These are phyloP conservation scores for Tulasnella sp. DNA, from an alignment of 768 basidiomycete species.

Conservation along the genomic window DNA sequence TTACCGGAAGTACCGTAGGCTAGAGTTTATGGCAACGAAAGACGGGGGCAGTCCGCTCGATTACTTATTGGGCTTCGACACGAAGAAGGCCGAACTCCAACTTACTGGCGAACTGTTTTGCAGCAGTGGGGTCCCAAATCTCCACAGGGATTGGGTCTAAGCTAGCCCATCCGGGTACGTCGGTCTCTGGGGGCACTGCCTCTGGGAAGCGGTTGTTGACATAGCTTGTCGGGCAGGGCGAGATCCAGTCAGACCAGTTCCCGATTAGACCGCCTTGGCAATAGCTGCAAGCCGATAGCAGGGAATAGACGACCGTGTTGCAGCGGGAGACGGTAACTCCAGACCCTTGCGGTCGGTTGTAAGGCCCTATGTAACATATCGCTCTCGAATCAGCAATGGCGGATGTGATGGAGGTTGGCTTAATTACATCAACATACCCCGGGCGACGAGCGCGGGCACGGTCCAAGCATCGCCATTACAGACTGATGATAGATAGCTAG, in stretches of 20 bases:
- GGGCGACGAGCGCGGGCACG: not conserved
- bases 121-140: slow-evolving; percentile 28
- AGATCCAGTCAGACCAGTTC: slow-evolving; percentile 31
- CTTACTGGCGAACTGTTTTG: slow-evolving; percentile 27
- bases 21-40: not conserved
- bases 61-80: not conserved
- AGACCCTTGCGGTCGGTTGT: slow-evolving; percentile 7
- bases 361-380: not conserved
- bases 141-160: slow-evolving; percentile 13
- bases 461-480: slow-evolving; percentile 11
- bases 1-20: not conserved
- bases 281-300: slow-evolving; percentile 21
- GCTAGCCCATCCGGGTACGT: slow-evolving; percentile 29
- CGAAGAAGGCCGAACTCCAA: not conserved
- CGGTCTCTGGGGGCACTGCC: slow-evolving; percentile 16
- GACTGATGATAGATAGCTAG: slow-evolving; percentile 1
- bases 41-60: not conserved
- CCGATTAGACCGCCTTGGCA: slow-evolving; percentile 29
- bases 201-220: slow-evolving; percentile 15
- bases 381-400: not conserved
- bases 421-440: not conserved
- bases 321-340: slow-evolving; percentile 27
- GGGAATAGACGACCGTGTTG: slow-evolving; percentile 29
- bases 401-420: not conserved
- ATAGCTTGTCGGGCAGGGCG: slow-evolving; percentile 15